phyloP scores from a whole-genome alignment of 768 basidiomycete genomes.

The Lentinula lateritia region DNA sequence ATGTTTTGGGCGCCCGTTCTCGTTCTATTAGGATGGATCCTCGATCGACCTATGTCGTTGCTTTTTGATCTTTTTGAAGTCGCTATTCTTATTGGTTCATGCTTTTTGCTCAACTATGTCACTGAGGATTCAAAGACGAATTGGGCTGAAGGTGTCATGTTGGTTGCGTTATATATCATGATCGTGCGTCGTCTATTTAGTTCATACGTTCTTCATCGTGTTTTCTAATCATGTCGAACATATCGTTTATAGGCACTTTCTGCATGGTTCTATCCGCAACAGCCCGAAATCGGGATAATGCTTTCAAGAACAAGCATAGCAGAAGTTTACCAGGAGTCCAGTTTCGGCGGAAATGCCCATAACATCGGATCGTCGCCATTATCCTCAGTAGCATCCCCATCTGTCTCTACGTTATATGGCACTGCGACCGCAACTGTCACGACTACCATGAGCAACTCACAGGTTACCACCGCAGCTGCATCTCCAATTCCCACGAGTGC shows the following conservation, averaged over 20 bases:
- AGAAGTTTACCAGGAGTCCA: background rate
- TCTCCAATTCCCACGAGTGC: background rate
- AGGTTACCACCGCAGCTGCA: background rate
- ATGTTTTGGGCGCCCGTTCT: conserved; percentile 45
- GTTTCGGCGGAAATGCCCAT: background rate
- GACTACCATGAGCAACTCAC: background rate
- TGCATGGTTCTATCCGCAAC: conserved; percentile 32
- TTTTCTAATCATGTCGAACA: background rate
- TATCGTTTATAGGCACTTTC: conserved; percentile 15
- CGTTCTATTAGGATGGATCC: conserved; percentile 40
- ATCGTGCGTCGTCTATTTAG: conserved; percentile 26
- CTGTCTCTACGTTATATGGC: background rate
- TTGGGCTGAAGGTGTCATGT: conserved; percentile 34
- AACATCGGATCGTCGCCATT: background rate
- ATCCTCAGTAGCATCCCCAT: background rate
- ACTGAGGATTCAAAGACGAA: conserved; percentile 46
- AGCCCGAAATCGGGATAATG: conserved; percentile 24
- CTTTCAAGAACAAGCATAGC: conserved; percentile 9
- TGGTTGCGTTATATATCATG: conserved; percentile 33
- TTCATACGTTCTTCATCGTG: background rate
- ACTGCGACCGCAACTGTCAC: background rate
- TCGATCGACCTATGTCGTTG: conserved; percentile 31
- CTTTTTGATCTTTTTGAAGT: conserved; percentile 43
- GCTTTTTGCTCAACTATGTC: conserved; percentile 47
- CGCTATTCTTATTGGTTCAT: conserved; percentile 34